Base-by-base conservation (phyloP, 2,329 filamentous ascomycete genomes). In the Ceratocystis albifundus region DNA sequence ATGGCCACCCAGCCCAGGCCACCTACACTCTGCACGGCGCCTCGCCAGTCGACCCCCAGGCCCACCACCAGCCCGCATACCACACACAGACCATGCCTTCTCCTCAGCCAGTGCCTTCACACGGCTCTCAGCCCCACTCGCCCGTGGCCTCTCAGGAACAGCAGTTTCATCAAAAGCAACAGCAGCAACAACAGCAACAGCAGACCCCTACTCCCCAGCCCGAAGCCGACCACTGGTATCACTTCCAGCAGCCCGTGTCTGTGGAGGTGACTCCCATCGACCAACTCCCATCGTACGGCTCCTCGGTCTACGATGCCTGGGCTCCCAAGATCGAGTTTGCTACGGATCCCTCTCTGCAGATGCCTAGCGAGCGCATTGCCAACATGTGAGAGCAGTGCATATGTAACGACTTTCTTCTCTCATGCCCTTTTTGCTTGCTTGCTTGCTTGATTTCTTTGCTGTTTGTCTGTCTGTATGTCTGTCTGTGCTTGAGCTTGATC, bases 341-440 rank as follows among this genome's bases (percentile, higher is more conserved):
- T 57, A 82, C 82, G 50, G 82, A 85, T 69, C 77, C 80, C 22
- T 77, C 79, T 8, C 79, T 85, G 75, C 82, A 84, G 73, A 77
- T 86, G 74, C 84, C 83, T 10, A 84, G 82, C 71, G 80, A 78
- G 53, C 77, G 83, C 63, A 80, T 86, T 69, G 81, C 83, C 70
- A 80, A 75, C 68, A 76, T 86, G 75, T 85, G 75, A 77, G 67
- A 30, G 55, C 44, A 32, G 25, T 15, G n/a, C 45, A 46, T 25
- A 46, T 53, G 50, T 30, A 41, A 41, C 28, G 17, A 17, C 12
- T 6, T 30, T 45, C 61, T n/a, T 30, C 30, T 30, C 55, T 66
- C 62, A 36, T 63, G 66, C 63, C 68, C 36, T n/a, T 20, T 64
- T n/a, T n/a, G n/a, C n/a, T n/a, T 63, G 46, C 55, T 66, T 67